Base-by-base conservation (phyloP, 345 rosid species). In the Viola odorata region DNA sequence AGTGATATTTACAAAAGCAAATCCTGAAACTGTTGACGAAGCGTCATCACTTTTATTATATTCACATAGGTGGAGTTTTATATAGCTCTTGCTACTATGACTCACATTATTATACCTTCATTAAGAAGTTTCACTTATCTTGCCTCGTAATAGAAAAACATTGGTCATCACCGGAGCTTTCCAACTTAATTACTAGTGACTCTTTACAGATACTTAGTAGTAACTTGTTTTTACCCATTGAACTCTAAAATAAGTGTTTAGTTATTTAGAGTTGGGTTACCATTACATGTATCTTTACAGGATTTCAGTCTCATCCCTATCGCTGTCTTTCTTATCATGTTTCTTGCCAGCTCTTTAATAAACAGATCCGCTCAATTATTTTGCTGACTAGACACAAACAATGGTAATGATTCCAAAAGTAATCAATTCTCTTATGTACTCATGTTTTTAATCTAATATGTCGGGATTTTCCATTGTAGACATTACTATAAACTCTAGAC, bases 161-260 rank as follows among this genome's bases (percentile, higher is more conserved):
- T 41, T 5, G 9, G 9, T 5, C 45, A 41, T 41, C 45, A 41
- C 6, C 9, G 45, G 45, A 41, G 9, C 45, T 5, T 9, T 5
- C 6, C 9, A 9, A 5, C 9, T 41, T 41, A 5, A 41, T 41
- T 41, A 5, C 9, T 41, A 5, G 5, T 41, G 9, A 9, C 9
- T 5, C 45, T 9, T 5, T 5, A 41, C 45, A 41, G 45, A 41
- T 41, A 41, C 45, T 5, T 41, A n/a, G 45, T 13, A 61, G 32
- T 49, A 32, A 7, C 55, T 45, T 48, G 14, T 61, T 49, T 3
- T 61, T 61, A 61, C 54, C 64, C 15, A 37, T 61, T 61, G 38
- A 37, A 32, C 64, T 61, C 49, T 48, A 23, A 48, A 38, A 12
- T 3, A 12, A 61, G 50, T 37, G 3, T 36, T 47, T 48, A 0